A percentile compares a stretch with the other conserved stretches of the same genome.
phyloP scores from a whole-genome alignment of 441 rosid genomes.

The Lepidium campestre region DNA sequence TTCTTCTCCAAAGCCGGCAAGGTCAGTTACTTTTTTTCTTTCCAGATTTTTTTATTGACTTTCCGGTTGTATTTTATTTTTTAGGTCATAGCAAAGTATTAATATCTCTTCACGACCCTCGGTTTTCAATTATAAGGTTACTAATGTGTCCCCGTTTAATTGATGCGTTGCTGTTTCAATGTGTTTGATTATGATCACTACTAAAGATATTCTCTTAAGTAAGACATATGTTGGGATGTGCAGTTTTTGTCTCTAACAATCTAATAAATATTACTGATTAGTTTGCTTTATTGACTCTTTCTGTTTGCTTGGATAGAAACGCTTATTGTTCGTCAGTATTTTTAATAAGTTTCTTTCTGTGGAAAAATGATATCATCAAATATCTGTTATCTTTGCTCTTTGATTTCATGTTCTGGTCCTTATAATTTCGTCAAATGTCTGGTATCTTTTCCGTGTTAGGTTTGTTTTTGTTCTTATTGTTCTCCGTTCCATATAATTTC shows the following conservation, averaged over 20 bases:
- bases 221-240: neutral
- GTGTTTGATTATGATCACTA: neutral
- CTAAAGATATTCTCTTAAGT: neutral
- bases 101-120: neutral
- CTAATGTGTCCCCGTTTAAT: neutral
- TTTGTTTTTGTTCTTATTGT: conserved; percentile 5
- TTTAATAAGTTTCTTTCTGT: neutral
- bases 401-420: neutral
- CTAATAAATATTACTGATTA: neutral
- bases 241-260: neutral
- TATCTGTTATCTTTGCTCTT: neutral
- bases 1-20: conserved; percentile 94
- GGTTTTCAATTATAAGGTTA: neutral
- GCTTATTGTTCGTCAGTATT: neutral
- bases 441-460: neutral
- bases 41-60: neutral
- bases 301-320: neutral
- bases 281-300: neutral
- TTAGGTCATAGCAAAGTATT: neutral
- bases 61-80: neutral
- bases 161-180: neutral
- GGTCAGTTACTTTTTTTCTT: conserved; percentile 37
- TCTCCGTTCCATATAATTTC: conserved; percentile 22
- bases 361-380: neutral
- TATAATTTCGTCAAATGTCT: neutral